Evolutionary conservation across 352 stramenopile species (phyloP), one percentile per base, ranked within the genome.

Genomic region (Phytophthora quininea): DNA sequence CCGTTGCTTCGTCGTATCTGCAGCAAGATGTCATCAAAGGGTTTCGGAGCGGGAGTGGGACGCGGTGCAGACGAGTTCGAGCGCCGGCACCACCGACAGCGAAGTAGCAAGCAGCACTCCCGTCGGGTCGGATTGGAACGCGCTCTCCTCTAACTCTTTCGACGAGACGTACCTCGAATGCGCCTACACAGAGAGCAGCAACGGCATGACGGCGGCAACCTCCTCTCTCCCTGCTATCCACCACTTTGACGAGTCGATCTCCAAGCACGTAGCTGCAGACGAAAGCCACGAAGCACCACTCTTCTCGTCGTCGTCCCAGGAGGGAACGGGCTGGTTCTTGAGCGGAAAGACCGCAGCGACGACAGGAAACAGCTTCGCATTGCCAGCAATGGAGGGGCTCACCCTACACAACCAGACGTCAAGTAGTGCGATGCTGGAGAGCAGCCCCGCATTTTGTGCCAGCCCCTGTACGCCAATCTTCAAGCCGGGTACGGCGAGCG

Each of bases 101-200:
- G 43, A 52, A 42, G 40, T 64, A 31, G 52, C 45, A 47, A 59
- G 46, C 19, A 67, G 29, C 15, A 11, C 37, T 46, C 62, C 54
- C 37, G 32, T n/a, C 29, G 66, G 64, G 43, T 56, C 70, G 24
- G 67, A 76, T 55, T 79, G 71, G 71, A 63, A 76, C 54, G 59
- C 64, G 38, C 66, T 79, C 35, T 55, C 71, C 2, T 76, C 71
- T 1, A 66, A 53, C 52, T 76, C 71, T 5, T 79, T 79, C 35
- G 71, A 79, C 51, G 71, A 79, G 14, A 74, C 71, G 29, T 79
- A 73, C 60, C 62, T 79, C 52, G 71, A 76, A 62, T 54, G 33
- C 7, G 63, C 75, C 27, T 74, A 74, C 63, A 47, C 15, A 4
- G 35, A 43, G 6, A 29, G 7, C 32, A 45, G 54, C n/a, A 63